Evolutionary conservation across 441 rosid genomes (phyloP), one percentile per base, ranked within the genome.

Genomic region (Pelargonium cotyledonis): DNA sequence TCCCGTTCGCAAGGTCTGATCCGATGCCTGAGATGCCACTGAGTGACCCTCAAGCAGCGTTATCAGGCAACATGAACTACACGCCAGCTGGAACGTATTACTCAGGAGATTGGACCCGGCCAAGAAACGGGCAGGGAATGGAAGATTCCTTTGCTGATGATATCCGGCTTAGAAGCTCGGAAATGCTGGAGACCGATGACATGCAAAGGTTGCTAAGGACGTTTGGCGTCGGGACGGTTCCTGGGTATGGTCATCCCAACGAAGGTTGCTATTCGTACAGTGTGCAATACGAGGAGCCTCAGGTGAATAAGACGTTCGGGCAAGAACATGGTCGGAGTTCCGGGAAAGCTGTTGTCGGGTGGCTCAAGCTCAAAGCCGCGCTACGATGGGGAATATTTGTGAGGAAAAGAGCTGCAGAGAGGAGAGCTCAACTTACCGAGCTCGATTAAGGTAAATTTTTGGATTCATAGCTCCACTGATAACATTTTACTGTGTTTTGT

Each of bases 101-200:
- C 10, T 26, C 64, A 11, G 64, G 64, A 60, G 64, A 60, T 60
- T 60, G 61, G 61, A 6, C 61, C 23, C 61, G 61, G 3, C 61
- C 64, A 10, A 60, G 64, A 60, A 60, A 60, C 26, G 64, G 35
- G 64, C 64, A 21, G 2, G 64, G 64, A 60, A 60, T 60, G 64
- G 64, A 60, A 8, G 64, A 60, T 35, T 60, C 23, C 26, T 60
- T 60, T 23, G 64, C 64, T 60, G 64, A 60, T 9, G 64, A 60
- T 60, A 60, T 60, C 35, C 26, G 64, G 64, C 64, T 60, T 16
- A 85, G 92, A 76, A 93, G 98, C 79, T 82, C 85, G 4, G 97
- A 91, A 75, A 93, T 91, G 97, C 81, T 93, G 63, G 91, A 88
- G 72, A 79, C 78, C 31, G 93, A 91, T 51, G 96, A 93, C 70